phyloP scores from a whole-genome alignment of 164 flowering plant genomes.

The Dillenia suffruticosa region DNA sequence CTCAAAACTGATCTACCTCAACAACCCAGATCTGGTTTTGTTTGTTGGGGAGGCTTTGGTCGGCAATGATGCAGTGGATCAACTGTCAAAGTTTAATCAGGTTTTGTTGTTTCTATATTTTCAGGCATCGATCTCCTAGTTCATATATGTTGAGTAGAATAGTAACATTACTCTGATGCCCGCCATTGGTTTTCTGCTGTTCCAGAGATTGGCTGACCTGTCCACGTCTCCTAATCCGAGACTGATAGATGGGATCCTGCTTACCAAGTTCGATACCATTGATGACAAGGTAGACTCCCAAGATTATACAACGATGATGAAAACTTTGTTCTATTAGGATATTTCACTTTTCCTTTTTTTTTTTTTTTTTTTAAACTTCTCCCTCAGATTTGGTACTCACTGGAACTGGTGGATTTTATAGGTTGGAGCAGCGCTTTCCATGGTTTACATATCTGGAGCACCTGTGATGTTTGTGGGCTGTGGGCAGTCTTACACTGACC shows the following conservation, averaged over 20 bases:
- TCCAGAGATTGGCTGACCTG: slow-evolving; percentile 90
- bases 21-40: slow-evolving; percentile 86
- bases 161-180: not conserved
- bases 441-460: slow-evolving; percentile 96
- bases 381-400: too few species aligned
- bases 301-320: not conserved
- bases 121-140: not conserved
- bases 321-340: not conserved
- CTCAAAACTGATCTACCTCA: slow-evolving; percentile 82
- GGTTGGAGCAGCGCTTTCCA: slow-evolving; percentile 98
- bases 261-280: slow-evolving; percentile 93
- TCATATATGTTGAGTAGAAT: not conserved
- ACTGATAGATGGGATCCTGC: slow-evolving; percentile 91
- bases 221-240: slow-evolving; percentile 63
- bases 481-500: slow-evolving; percentile 91
- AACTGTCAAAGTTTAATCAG: slow-evolving; percentile 91
- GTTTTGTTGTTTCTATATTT: slow-evolving; percentile 21
- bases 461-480: slow-evolving; percentile 99
- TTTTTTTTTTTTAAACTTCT: not conserved
- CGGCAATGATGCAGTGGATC: slow-evolving; percentile 99
- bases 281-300: slow-evolving; percentile 79
- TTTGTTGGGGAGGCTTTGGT: slow-evolving; percentile 98
- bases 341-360: not conserved
- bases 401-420: slow-evolving; percentile 14
- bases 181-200: not conserved